A percentile compares a stretch with the other conserved stretches of the same genome.
Evolutionary conservation across 192 early-diverging fungal species (phyloP).

Genomic region (Rhizophagus clarus): DNA sequence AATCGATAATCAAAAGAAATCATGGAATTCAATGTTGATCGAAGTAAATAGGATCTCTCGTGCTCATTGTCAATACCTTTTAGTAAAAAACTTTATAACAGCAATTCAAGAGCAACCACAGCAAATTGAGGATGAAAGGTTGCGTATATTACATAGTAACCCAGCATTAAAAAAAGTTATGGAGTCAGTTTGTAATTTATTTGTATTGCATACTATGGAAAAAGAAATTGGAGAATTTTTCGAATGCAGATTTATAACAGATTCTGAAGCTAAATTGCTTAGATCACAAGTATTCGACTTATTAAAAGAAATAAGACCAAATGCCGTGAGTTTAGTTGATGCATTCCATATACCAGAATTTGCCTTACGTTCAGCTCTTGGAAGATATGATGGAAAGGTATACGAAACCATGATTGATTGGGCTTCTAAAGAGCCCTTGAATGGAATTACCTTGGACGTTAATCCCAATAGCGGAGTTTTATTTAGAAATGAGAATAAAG

Average conservation of each 20-base stretch:
- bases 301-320: slow-evolving; percentile 67
- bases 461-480: neutral
- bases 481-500: neutral
- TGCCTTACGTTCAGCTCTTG: slow-evolving; percentile 75
- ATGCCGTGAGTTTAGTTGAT: slow-evolving; percentile 82
- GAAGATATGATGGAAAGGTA: slow-evolving; percentile 73
- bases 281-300: slow-evolving; percentile 52
- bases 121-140: slow-evolving; percentile 39
- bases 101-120: slow-evolving; percentile 52
- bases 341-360: slow-evolving; percentile 78
- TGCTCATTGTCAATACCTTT: slow-evolving; percentile 78
- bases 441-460: slow-evolving; percentile 11
- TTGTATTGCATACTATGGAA: slow-evolving; percentile 68
- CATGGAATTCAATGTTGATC: slow-evolving; percentile 78
- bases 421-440: slow-evolving; percentile 43
- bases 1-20: slow-evolving; percentile 61
- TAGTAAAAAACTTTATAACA: slow-evolving; percentile 73
- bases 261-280: slow-evolving; percentile 53
- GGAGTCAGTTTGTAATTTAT: slow-evolving; percentile 47
- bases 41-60: slow-evolving; percentile 72
- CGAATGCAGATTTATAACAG: slow-evolving; percentile 54
- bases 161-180: slow-evolving; percentile 48
- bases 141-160: slow-evolving; percentile 38
- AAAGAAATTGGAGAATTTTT: slow-evolving; percentile 69
- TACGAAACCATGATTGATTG: slow-evolving; percentile 60